phyloP scores from a whole-genome alignment of 768 basidiomycete genomes.

The Leucocoprinus leucothites region DNA sequence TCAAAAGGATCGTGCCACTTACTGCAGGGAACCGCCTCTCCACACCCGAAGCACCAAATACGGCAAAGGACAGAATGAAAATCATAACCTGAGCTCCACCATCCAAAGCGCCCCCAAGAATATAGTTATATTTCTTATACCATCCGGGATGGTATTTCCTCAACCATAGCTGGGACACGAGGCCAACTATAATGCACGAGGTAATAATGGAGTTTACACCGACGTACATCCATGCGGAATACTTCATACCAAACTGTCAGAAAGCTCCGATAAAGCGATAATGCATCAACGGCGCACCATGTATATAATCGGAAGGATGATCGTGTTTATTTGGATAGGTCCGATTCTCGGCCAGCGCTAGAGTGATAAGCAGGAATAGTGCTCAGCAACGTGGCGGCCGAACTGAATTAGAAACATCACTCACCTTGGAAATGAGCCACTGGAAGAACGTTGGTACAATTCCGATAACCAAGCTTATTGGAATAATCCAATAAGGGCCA shows the following conservation, averaged over 20 bases:
- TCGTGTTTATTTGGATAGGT: slow-evolving; percentile 41
- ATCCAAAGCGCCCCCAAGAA: slow-evolving; percentile 63
- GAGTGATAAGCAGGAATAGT: neutral
- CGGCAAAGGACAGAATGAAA: slow-evolving; percentile 61
- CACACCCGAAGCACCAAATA: slow-evolving; percentile 56
- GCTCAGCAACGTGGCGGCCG: neutral
- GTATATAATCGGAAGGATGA: slow-evolving; percentile 58
- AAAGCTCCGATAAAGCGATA: neutral
- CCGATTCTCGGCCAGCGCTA: slow-evolving; percentile 57
- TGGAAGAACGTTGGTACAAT: slow-evolving; percentile 50
- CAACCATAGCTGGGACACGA: slow-evolving; percentile 60
- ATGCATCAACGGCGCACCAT: slow-evolving; percentile 26
- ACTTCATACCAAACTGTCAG: slow-evolving; percentile 19
- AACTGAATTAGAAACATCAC: slow-evolving; percentile 1
- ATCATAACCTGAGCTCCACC: slow-evolving; percentile 67
- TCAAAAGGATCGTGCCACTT: slow-evolving; percentile 14
- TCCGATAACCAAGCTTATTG: slow-evolving; percentile 51
- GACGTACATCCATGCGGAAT: slow-evolving; percentile 40
- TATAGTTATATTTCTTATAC: slow-evolving; percentile 68
- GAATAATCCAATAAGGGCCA: slow-evolving; percentile 57
- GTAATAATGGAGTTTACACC: slow-evolving; percentile 54
- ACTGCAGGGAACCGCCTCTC: slow-evolving; percentile 47
- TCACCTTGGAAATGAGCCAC: slow-evolving; percentile 51
- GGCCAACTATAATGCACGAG: slow-evolving; percentile 46
- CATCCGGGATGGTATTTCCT: slow-evolving; percentile 57